Base-by-base conservation (phyloP, 73 alveolate species). In the Tetrahymena elliotti region DNA sequence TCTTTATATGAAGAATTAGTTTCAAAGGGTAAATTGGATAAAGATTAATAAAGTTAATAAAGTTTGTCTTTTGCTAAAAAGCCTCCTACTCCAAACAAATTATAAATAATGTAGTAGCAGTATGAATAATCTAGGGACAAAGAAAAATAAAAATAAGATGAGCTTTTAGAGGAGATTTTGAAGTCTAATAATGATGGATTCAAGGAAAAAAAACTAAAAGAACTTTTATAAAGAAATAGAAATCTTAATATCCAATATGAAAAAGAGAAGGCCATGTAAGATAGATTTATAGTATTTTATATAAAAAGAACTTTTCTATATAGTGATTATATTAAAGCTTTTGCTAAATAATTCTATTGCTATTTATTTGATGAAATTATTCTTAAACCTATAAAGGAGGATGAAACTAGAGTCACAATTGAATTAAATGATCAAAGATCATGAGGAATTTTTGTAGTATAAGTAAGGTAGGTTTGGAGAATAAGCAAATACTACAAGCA, bases 181-280 rank as follows among this genome's bases (percentile, higher is more conserved):
- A 84, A 94, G 35, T 94, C 96, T 38, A 94, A 94, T 53, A 94
- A 94, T 94, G 96, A 94, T 84, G 52, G 93, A 2, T 38, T 94
- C 34, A 94, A 94, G 92, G 96, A 94, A 36, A 88, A 92, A 52
- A 94, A 94, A 41, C 22, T 94, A 24, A 41, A 94, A 53, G 96
- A 94, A 40, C 82, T 94, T 35, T 94, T 88, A 11, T 35, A 94
- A 93, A 88, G 83, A 39, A 94, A 94, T n/a, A 94, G 93, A 94
- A 34, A 47, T 31, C 92, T 94, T 3, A 52, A 36, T 18, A 84
- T 94, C 6, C 52, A 36, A 24, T 88, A 84, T 52, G 96, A 94
- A 47, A 94, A 94, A 68, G 96, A 94, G 47, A 94, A 52, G 52
- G 39, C 54, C n/a, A 31, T 84, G 93, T 84, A 84, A n/a, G 93